Evolutionary conservation across 805 yeast species (phyloP), one percentile per base, ranked within the genome.

Genomic region (Diddensiella transvaalensis): DNA sequence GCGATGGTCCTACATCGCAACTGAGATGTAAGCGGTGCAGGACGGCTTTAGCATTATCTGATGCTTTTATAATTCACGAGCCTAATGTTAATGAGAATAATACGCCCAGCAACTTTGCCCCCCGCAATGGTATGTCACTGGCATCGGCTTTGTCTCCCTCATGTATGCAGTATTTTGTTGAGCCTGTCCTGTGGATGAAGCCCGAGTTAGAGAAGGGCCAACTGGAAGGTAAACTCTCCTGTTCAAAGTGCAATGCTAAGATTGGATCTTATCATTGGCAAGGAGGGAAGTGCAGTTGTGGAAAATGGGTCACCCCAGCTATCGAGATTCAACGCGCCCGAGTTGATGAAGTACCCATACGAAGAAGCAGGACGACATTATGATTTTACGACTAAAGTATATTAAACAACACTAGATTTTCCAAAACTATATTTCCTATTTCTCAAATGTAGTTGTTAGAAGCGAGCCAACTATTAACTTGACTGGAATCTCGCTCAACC

Each of bases 261-360:
- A 79, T 93, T 2, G 99, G 99, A 11, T 89, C 87, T 0, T 93
- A 89, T 64, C 80, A 83, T 53, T 93, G 99, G 99, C 86, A 83
- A 60, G 99, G 99, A 0, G 80, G 91, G 1, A 72, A 95, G 58
- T 93, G 99, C 65, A 80, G 93, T 49, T 93, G 99, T 66, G 97
- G 97, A 2, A 80, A 79, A 58, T 93, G 99, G 99, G 83, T 91
- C 74, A 77, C 87, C 6, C 99, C 99, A 0, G 95, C 95, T 1
- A 76, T 93, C 51, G 87, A 86, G 63, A 66, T 93, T 47, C 89
- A 83, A 64, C 72, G 82, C 23, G 84, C 89, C 4, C 86, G 87
- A 63, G 91, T 87, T 3, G 97, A 91, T 62, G 79, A 79, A 51
- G 72, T 81, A 4, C 26, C 36, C 23, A 21, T 40, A n/a, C 11